These are phyloP conservation scores for Geotrichum europaeum DNA, from an alignment of 1,139 yeast genomes.

Conservation along the genomic window DNA sequence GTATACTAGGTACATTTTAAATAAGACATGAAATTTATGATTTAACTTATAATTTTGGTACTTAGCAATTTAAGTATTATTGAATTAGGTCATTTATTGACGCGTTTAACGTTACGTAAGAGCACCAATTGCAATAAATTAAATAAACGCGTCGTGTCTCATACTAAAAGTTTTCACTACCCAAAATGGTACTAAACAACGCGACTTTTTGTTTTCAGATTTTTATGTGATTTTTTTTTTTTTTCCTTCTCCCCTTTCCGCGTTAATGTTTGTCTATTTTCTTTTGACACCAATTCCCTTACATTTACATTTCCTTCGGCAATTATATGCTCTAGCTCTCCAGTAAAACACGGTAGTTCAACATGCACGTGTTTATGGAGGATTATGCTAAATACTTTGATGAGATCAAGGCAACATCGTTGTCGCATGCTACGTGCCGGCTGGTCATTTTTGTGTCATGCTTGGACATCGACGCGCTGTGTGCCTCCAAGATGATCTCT, in stretches of 20 bases:
- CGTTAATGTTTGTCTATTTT: background rate
- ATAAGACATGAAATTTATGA: too few species aligned
- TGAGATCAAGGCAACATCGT: constrained; percentile 28
- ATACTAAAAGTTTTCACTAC: background rate
- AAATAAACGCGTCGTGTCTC: background rate
- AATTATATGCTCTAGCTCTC: background rate
- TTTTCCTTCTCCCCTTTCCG: background rate
- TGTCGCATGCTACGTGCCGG: constrained; percentile 86
- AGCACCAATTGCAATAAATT: background rate
- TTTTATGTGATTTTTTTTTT: background rate
- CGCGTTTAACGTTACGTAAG: background rate
- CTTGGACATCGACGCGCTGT: constrained; percentile 83
- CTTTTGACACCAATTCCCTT: background rate
- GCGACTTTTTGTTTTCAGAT: background rate
- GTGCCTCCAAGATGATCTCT: constrained; percentile 77
- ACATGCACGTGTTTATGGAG: constrained; percentile 32
- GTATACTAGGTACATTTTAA: too few species aligned
- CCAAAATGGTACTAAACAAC: background rate
- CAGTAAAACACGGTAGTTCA: background rate
- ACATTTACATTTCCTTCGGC: background rate
- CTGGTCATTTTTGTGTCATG: constrained; percentile 86
- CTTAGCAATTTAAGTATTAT: background rate
- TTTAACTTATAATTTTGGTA: background rate
- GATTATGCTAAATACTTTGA: constrained; percentile 30
- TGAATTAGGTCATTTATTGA: background rate